phyloP scores from a whole-genome alignment of 2,329 filamentous ascomycete species.

The Huntiella decipiens region DNA sequence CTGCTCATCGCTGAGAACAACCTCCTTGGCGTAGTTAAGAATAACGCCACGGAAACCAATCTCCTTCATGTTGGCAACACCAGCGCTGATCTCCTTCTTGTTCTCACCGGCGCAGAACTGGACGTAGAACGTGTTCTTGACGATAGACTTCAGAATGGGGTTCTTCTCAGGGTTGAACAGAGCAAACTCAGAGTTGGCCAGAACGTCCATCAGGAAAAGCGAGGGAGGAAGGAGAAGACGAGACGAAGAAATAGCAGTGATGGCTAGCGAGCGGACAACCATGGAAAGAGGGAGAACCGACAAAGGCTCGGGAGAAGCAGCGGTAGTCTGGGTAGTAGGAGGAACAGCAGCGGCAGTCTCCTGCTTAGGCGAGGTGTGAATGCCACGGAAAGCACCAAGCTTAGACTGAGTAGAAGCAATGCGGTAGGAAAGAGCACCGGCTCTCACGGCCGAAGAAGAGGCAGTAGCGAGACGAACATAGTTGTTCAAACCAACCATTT shows the following conservation, averaged over 20 bases:
- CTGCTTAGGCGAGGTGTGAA: conserved; percentile 7
- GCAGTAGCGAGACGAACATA: not conserved
- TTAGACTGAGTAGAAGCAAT: not conserved
- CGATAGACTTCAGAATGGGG: conserved; percentile 44
- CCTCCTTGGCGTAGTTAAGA: conserved; percentile 65
- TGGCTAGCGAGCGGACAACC: conserved; percentile 49
- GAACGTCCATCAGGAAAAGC: conserved; percentile 43
- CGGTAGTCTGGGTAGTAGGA: not conserved
- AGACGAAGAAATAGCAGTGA: conserved; percentile 52
- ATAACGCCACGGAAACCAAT: conserved; percentile 74
- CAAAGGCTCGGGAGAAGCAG: conserved; percentile 26
- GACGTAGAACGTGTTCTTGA: conserved; percentile 72
- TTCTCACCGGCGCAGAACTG: conserved; percentile 83
- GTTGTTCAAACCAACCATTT: conserved; percentile 1
- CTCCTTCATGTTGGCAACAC: conserved; percentile 44
- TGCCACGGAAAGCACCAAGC: conserved; percentile 1
- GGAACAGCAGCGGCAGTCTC: conserved; percentile 7
- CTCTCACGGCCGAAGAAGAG: not conserved
- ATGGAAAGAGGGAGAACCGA: conserved; percentile 47
- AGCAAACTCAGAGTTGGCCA: conserved; percentile 49
- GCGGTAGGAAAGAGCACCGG: not conserved
- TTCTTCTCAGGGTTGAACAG: conserved; percentile 61
- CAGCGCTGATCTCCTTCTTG: conserved; percentile 44
- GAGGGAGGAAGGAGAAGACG: conserved; percentile 50
- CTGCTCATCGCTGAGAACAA: conserved; percentile 45